Percentiles rank a stretch among this genome's conserved stretches.
phyloP scores from a whole-genome alignment of 805 yeast genomes.

The Candida krabiensis region DNA sequence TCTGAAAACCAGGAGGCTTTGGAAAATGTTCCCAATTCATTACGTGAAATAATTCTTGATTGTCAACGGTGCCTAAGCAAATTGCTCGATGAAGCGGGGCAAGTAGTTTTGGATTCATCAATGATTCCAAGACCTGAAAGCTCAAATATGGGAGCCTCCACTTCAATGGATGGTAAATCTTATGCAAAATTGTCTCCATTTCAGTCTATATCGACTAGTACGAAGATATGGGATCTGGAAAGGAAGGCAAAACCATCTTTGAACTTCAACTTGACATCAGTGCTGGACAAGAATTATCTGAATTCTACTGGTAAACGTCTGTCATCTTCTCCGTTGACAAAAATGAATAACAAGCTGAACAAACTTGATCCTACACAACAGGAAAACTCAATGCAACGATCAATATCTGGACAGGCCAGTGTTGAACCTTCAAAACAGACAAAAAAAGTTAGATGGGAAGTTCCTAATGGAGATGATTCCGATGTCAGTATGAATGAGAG shows the following conservation, averaged over 20 bases:
- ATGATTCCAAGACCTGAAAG: slow-evolving; percentile 2
- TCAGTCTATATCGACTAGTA: slow-evolving; percentile 2
- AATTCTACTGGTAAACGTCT: slow-evolving; percentile 18
- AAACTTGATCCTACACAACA: slow-evolving; percentile 10
- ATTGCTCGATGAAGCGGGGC: slow-evolving; percentile 14
- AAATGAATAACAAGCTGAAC: slow-evolving; percentile 16
- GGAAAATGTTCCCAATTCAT: slow-evolving; percentile 6
- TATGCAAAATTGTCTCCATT: slow-evolving; percentile 4
- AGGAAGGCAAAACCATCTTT: not conserved
- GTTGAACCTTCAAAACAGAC: slow-evolving; percentile 21
- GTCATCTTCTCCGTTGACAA: slow-evolving; percentile 25
- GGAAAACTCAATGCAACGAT: not conserved
- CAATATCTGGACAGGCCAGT: slow-evolving; percentile 6
- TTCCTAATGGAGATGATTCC: slow-evolving; percentile 27
- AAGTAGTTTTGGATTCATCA: slow-evolving; percentile 10
- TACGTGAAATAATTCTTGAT: slow-evolving; percentile 13
- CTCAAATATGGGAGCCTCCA: not conserved
- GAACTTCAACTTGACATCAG: not conserved
- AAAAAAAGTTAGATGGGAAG: slow-evolving; percentile 50
- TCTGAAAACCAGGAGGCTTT: slow-evolving; percentile 18
- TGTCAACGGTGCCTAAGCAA: slow-evolving; percentile 17
- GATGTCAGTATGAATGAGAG: slow-evolving; percentile 21
- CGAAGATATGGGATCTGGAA: too few relatives aligned
- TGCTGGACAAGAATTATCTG: slow-evolving; percentile 1
- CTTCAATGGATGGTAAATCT: not conserved